Evolutionary conservation across 257 asterid species (phyloP).

Genomic region (Nyctanthes arbortristis): DNA sequence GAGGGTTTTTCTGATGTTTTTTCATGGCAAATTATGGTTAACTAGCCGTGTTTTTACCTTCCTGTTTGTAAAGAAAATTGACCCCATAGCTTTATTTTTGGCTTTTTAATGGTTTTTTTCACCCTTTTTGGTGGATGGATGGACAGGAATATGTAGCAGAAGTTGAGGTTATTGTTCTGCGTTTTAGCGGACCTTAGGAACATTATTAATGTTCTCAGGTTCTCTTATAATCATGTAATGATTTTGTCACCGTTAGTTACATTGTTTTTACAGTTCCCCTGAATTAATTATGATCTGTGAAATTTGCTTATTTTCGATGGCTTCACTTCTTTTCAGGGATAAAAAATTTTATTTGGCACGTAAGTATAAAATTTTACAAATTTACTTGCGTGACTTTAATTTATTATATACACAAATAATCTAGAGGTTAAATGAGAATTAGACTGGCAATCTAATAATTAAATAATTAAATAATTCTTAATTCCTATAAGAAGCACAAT

Average conservation of each 20-base stretch:
- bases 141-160: constrained; percentile 24
- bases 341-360: too few relatives aligned
- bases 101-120: constrained; percentile 21
- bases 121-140: constrained; percentile 27
- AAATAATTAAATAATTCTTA: too few relatives aligned
- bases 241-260: neutral
- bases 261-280: too few relatives aligned
- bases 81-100: constrained; percentile 31
- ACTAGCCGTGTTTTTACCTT: constrained; percentile 34
- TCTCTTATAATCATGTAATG: constrained; percentile 29
- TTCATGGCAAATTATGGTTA: constrained; percentile 27
- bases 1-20: constrained; percentile 23
- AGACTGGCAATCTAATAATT: too few relatives aligned
- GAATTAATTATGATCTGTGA: too few relatives aligned
- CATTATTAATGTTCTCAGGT: constrained; percentile 12
- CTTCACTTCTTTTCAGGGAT: too few relatives aligned
- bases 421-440: too few relatives aligned
- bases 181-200: constrained; percentile 40
- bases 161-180: constrained; percentile 13
- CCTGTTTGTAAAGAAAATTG: constrained; percentile 29
- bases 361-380: too few relatives aligned
- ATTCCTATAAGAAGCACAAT: too few relatives aligned
- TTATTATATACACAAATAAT: too few relatives aligned
- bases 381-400: too few relatives aligned
- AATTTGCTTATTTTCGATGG: too few relatives aligned